Percentiles rank a stretch among this genome's conserved stretches.
These are phyloP conservation scores for Saccharomycopsis hybrid DNA, from an alignment of 1,139 yeast genomes.

Conservation along the genomic window DNA sequence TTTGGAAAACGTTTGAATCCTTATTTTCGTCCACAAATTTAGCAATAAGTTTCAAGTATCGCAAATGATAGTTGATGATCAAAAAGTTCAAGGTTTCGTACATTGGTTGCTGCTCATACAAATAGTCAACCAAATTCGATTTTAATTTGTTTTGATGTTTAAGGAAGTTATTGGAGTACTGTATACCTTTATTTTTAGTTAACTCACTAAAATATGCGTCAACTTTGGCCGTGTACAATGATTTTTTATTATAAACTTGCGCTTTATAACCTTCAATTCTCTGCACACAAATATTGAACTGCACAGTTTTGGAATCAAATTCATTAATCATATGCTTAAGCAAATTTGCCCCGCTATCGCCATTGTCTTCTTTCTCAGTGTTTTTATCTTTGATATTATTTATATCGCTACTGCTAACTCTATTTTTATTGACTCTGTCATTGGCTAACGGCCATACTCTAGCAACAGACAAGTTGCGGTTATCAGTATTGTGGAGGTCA, in stretches of 20 bases:
- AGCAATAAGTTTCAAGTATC: conserved; percentile 13
- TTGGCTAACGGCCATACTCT: not conserved
- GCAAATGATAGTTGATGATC: conserved; percentile 17
- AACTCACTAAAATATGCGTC: not conserved
- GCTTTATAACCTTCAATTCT: not conserved
- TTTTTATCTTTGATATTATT: too few relatives aligned
- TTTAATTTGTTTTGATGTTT: not conserved
- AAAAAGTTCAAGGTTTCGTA: conserved; percentile 7
- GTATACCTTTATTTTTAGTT: not conserved
- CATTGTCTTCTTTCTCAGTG: not conserved
- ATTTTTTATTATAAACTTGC: not conserved
- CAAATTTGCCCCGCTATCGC: too few relatives aligned
- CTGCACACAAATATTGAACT: not conserved
- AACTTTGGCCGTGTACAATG: not conserved
- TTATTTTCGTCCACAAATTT: conserved; percentile 18
- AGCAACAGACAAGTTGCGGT: not conserved
- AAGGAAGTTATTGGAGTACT: not conserved
- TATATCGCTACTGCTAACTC: not conserved
- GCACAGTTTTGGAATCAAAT: not conserved
- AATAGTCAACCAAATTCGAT: conserved; percentile 3
- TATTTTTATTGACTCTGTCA: not conserved
- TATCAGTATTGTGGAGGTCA: not conserved
- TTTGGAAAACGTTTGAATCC: conserved; percentile 11
- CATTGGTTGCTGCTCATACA: conserved; percentile 16
- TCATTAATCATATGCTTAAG: not conserved